phyloP scores from a whole-genome alignment of 495 filamentous ascomycete species.

The Penicillium goetzii region DNA sequence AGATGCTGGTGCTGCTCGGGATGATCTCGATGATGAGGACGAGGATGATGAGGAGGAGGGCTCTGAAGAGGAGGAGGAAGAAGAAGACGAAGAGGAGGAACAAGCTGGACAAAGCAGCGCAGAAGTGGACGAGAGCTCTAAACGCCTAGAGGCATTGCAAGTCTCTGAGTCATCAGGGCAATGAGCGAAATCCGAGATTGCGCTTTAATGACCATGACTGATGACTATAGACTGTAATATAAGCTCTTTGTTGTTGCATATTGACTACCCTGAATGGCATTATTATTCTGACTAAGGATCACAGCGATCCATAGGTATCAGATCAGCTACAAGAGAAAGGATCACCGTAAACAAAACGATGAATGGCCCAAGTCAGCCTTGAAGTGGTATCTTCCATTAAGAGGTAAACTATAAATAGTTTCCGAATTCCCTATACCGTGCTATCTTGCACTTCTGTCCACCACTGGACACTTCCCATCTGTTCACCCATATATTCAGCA shows the following conservation, averaged over 20 bases:
- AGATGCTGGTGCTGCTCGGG: conserved; percentile 47
- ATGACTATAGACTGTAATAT: conserved; percentile 38
- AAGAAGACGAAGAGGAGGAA: conserved; percentile 26
- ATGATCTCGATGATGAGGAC: conserved; percentile 43
- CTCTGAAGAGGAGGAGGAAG: conserved; percentile 33
- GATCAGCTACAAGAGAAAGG: not conserved
- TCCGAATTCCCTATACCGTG: not conserved
- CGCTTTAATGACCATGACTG: conserved; percentile 42
- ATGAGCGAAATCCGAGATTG: conserved; percentile 19
- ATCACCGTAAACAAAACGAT: not conserved
- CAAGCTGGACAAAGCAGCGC: conserved; percentile 13
- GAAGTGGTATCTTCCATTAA: not conserved
- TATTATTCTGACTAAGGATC: not conserved
- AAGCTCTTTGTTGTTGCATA: conserved; percentile 18
- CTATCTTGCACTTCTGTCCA: not conserved
- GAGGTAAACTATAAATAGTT: not conserved
- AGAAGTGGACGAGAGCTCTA: conserved; percentile 39
- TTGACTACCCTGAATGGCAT: not conserved
- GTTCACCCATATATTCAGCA: not conserved
- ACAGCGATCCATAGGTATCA: not conserved
- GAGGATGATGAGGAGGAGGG: conserved; percentile 45
- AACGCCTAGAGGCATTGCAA: conserved; percentile 38
- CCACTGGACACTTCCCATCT: not conserved
- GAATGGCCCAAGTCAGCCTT: not conserved
- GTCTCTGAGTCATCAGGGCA: conserved; percentile 36